phyloP scores from a whole-genome alignment of 2,329 filamentous ascomycete genomes.

The Penicillium sp. region DNA sequence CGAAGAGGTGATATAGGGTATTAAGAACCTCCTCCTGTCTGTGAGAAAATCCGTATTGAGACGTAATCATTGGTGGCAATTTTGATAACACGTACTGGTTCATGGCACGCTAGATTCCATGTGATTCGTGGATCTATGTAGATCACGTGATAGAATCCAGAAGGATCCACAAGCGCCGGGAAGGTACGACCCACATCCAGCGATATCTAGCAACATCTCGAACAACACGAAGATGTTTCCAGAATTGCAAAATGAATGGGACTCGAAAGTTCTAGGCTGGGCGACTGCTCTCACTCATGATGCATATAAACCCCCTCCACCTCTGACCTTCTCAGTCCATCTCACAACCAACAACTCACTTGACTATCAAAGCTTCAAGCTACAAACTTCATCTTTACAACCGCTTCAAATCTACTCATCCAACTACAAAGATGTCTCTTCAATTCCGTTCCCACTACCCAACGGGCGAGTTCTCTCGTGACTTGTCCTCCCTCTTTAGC shows the following conservation, averaged over 20 bases:
- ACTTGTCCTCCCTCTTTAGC: background rate
- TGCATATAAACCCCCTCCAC: background rate
- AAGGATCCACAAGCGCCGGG: constrained; percentile 17
- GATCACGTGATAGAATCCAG: constrained; percentile 18
- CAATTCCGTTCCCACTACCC: constrained; percentile 27
- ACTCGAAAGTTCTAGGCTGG: background rate
- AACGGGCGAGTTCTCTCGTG: constrained; percentile 35
- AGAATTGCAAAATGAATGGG: background rate
- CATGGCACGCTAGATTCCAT: no score
- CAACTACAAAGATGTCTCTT: constrained; percentile 31
- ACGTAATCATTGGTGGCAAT: no score
- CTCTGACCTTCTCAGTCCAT: background rate
- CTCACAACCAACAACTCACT: background rate
- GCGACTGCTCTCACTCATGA: background rate
- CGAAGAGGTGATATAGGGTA: no score
- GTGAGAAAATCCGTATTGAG: no score
- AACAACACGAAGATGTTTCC: background rate
- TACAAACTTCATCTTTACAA: background rate
- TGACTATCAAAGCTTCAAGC: background rate
- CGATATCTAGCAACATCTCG: constrained; percentile 4
- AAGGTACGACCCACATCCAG: constrained; percentile 1
- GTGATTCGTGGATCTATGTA: background rate
- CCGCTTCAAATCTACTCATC: background rate
- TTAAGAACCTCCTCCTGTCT: no score
- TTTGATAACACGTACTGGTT: no score